Evolutionary conservation across 495 filamentous ascomycete species (phyloP).

Genomic region (Neurospora sp.): DNA sequence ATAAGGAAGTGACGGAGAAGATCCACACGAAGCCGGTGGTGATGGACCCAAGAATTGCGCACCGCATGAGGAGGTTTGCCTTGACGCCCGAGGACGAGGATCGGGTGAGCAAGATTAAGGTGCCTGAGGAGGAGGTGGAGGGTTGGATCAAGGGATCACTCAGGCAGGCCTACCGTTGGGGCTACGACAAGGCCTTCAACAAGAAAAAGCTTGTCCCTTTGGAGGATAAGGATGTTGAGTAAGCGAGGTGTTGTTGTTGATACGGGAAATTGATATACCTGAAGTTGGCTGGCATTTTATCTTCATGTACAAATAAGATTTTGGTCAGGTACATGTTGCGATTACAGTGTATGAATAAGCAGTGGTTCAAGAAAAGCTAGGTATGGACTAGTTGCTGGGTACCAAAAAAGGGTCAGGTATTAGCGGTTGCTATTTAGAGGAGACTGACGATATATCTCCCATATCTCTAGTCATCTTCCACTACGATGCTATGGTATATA

Average conservation of each 20-base stretch:
- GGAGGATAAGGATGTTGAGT: conserved; percentile 18
- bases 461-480: background rate
- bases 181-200: conserved; percentile 16
- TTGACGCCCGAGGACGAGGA: conserved; percentile 55
- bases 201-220: conserved; percentile 13
- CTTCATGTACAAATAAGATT: background rate
- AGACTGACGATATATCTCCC: background rate
- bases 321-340: background rate
- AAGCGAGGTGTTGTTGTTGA: background rate
- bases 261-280: background rate
- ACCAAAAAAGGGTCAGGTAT: background rate
- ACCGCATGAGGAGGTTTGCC: conserved; percentile 72
- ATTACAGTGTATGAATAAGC: conserved; percentile 5
- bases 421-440: background rate
- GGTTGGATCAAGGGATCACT: conserved; percentile 47
- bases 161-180: conserved; percentile 35
- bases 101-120: conserved; percentile 48
- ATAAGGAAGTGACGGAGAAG: conserved; percentile 37
- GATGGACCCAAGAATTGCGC: conserved; percentile 65
- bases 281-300: background rate
- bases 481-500: background rate
- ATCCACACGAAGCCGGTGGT: conserved; percentile 71
- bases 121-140: conserved; percentile 57
- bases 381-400: background rate
- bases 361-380: background rate